These are phyloP conservation scores for Pichia pseudocactophila DNA, from an alignment of 805 yeast genomes.

Conservation along the genomic window DNA sequence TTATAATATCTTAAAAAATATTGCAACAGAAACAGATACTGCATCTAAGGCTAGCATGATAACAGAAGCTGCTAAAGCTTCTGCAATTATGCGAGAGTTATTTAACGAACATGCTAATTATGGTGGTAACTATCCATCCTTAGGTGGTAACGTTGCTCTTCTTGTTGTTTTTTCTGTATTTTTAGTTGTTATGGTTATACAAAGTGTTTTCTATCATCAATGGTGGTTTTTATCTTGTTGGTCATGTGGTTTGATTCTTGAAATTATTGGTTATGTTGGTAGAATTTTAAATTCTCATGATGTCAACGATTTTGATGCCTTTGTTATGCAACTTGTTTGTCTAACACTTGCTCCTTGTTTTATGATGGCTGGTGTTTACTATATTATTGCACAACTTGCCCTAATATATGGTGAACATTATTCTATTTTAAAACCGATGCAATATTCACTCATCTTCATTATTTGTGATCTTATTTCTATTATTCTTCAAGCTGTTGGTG, in stretches of 20 bases:
- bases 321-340: slow-evolving; percentile 55
- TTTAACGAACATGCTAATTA: slow-evolving; percentile 19
- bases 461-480: slow-evolving; percentile 56
- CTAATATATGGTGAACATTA: slow-evolving; percentile 50
- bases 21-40: slow-evolving; percentile 21
- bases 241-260: slow-evolving; percentile 47
- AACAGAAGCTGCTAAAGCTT: slow-evolving; percentile 19
- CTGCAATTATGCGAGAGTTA: slow-evolving; percentile 14
- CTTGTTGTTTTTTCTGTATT: slow-evolving; percentile 45
- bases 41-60: slow-evolving; percentile 10
- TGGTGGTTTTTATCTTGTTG: slow-evolving; percentile 61
- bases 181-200: slow-evolving; percentile 31
- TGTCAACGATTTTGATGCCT: slow-evolving; percentile 31
- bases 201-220: slow-evolving; percentile 41
- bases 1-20: slow-evolving; percentile 15
- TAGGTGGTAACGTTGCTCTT: slow-evolving; percentile 51
- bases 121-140: slow-evolving; percentile 39
- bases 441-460: slow-evolving; percentile 57
- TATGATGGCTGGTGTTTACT: slow-evolving; percentile 78
- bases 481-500: slow-evolving; percentile 66
- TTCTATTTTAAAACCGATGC: slow-evolving; percentile 47
- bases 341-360: slow-evolving; percentile 78
- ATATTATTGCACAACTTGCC: slow-evolving; percentile 55
- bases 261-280: slow-evolving; percentile 60
- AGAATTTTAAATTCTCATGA: slow-evolving; percentile 40